Percentiles rank a stretch among this genome's conserved stretches.
Evolutionary conservation across 495 filamentous ascomycete species (phyloP).

Genomic region (Diplogelasinospora grovesii): DNA sequence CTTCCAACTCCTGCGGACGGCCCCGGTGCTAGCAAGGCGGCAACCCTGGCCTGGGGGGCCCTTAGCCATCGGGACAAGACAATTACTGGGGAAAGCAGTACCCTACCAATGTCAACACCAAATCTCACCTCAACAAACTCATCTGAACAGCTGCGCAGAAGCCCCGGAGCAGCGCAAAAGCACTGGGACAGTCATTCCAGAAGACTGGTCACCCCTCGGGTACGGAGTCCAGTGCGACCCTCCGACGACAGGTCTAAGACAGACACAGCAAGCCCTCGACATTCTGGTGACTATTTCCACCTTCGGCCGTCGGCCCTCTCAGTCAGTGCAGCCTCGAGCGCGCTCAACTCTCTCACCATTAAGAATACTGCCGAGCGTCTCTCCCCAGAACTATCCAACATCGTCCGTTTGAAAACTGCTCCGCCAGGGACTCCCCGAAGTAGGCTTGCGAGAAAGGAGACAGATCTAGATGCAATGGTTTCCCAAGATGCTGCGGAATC

Average conservation of each 20-base stretch:
- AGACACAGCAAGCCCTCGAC: conserved; percentile 16
- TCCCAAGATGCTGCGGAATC: neutral
- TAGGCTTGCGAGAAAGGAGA: conserved; percentile 7
- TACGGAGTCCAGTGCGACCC: conserved; percentile 16
- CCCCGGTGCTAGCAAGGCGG: conserved; percentile 71
- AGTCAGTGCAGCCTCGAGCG: conserved; percentile 42
- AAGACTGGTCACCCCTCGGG: conserved; percentile 27
- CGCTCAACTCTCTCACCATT: conserved; percentile 28
- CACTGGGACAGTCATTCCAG: conserved; percentile 43
- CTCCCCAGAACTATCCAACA: conserved; percentile 9
- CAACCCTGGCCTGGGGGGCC: conserved; percentile 75
- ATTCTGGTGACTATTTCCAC: conserved; percentile 17
- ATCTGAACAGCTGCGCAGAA: conserved; percentile 19
- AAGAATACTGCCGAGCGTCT: conserved; percentile 16
- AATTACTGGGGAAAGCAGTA: neutral
- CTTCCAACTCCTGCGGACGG: conserved; percentile 28
- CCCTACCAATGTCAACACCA: conserved; percentile 8
- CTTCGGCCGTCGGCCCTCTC: conserved; percentile 30
- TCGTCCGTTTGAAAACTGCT: conserved; percentile 8
- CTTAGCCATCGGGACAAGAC: conserved; percentile 18
- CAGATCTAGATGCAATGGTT: conserved; percentile 2
- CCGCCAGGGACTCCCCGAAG: conserved; percentile 11
- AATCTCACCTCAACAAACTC: conserved; percentile 16
- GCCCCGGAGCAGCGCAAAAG: conserved; percentile 16
- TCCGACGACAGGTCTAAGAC: conserved; percentile 16